Base-by-base conservation (phyloP, 225 moss, liverwort and hornwort species). In the Neckera pumila region DNA sequence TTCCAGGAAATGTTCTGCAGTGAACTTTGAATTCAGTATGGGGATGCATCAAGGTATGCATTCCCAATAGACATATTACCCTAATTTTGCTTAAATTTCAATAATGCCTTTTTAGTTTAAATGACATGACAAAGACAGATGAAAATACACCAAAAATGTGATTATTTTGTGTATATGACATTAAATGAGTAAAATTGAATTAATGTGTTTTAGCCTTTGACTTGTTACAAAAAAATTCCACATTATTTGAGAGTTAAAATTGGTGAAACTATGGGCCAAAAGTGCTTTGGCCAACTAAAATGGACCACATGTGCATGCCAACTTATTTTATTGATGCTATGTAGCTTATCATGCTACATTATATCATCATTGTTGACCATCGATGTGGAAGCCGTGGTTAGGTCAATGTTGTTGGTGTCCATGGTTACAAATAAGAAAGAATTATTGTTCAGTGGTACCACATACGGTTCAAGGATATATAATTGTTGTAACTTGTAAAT, bases 371-470 rank as follows among this genome's bases (percentile, higher is more conserved):
- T 70, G 3, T 15, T 42, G 40, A 26, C 69, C 15, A 25, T 70
- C 9, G 15, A 40, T 42, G 14, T 70, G 2, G 25, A 9, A 42
- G 26, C 2, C 1, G 2, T 19, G 36, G 6, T 3, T 2, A 61
- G 1, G 14, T 61, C 65, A 65, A 36, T 2, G 0, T 66, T n/a
- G 3, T n/a, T n/a, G 36, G 11, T n/a, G 11, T 36, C 12, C 5
- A n/a, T 20, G 11, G 15, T 66, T 5, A n/a, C 20, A n/a, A 2
- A 12, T 67, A 12, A 18, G 7, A 67, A n/a, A 15, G 7, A 67
- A 21, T n/a, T 36, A 21, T 1, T 4, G 3, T 10, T 2, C 8
- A 47, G 21, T 0, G 19, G 5, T 65, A 65, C 5, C 0, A 0
- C 36, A 36, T 36, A 36, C 11, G 6, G 6, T 65, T 67, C 12